phyloP scores from a whole-genome alignment of 495 filamentous ascomycete species.

The Penicillium robsamsonii region DNA sequence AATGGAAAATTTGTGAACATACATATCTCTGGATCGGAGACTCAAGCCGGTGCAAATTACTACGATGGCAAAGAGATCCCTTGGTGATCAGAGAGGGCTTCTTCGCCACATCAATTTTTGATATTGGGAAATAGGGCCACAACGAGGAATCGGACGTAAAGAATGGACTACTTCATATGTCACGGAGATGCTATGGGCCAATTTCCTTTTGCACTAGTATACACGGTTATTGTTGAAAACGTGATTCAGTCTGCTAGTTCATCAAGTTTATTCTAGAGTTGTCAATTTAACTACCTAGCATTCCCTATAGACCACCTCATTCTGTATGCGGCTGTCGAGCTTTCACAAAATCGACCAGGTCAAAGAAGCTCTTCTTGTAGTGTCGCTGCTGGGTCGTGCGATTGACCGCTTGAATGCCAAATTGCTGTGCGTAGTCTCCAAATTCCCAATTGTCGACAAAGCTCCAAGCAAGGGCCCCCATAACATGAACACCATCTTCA shows the following conservation, averaged over 20 bases:
- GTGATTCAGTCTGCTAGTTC: neutral
- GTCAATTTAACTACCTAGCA: neutral
- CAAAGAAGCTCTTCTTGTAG: constrained; percentile 50
- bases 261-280: neutral
- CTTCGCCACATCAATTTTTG: neutral
- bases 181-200: neutral
- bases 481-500: constrained; percentile 45
- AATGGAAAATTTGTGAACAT: constrained; percentile 51
- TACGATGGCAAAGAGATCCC: constrained; percentile 38
- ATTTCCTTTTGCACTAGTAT: neutral
- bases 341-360: constrained; percentile 45
- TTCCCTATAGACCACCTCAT: neutral
- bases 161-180: neutral
- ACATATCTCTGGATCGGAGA: constrained; percentile 44
- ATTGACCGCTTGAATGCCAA: constrained; percentile 46
- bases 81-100: constrained; percentile 25
- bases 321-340: constrained; percentile 13
- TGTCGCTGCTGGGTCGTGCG: constrained; percentile 37
- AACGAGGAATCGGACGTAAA: neutral
- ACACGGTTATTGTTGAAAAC: neutral
- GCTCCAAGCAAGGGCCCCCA: constrained; percentile 47
- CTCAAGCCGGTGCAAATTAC: constrained; percentile 28
- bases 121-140: neutral
- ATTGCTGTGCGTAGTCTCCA: constrained; percentile 39
- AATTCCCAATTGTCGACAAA: constrained; percentile 49